These are phyloP conservation scores for Phaeophleospora eucalypticola DNA, from an alignment of 2,329 filamentous ascomycete species.

Conservation along the genomic window DNA sequence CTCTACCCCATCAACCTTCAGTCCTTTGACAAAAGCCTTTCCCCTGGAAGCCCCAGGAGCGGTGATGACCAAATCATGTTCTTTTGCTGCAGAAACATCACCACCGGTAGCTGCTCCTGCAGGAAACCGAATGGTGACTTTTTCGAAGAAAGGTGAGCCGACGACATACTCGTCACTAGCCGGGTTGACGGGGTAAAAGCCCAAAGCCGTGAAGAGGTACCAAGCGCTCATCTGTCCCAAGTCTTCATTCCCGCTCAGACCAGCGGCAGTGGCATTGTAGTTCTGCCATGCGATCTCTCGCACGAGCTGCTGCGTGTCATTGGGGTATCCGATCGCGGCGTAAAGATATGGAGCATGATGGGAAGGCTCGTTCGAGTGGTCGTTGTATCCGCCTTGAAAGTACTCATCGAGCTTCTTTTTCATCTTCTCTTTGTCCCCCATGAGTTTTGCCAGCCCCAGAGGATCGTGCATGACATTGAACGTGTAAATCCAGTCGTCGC, in stretches of 20 bases:
- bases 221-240: conserved; percentile 50
- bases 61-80: conserved; percentile 36
- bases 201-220: conserved; percentile 47
- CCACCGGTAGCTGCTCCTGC: conserved; percentile 32
- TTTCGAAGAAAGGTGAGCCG: conserved; percentile 46
- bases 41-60: conserved; percentile 38
- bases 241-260: conserved; percentile 48
- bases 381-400: conserved; percentile 45
- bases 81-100: conserved; percentile 10
- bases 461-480: conserved; percentile 49
- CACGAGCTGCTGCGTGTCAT: conserved; percentile 37
- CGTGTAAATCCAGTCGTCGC: conserved; percentile 50
- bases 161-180: conserved; percentile 45
- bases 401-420: conserved; percentile 43
- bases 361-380: conserved; percentile 48
- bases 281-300: conserved; percentile 38
- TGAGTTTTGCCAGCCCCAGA: conserved; percentile 40
- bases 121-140: conserved; percentile 39
- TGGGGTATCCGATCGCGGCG: conserved; percentile 41
- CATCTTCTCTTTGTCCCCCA: conserved; percentile 37
- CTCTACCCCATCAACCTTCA: conserved; percentile 40
- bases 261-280: conserved; percentile 46
- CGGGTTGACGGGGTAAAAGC: conserved; percentile 47
- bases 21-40: conserved; percentile 40
- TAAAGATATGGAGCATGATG: conserved; percentile 49